Evolutionary conservation across 805 yeast genomes (phyloP), one percentile per base, ranked within the genome.

Genomic region (Yarrowia sp.): DNA sequence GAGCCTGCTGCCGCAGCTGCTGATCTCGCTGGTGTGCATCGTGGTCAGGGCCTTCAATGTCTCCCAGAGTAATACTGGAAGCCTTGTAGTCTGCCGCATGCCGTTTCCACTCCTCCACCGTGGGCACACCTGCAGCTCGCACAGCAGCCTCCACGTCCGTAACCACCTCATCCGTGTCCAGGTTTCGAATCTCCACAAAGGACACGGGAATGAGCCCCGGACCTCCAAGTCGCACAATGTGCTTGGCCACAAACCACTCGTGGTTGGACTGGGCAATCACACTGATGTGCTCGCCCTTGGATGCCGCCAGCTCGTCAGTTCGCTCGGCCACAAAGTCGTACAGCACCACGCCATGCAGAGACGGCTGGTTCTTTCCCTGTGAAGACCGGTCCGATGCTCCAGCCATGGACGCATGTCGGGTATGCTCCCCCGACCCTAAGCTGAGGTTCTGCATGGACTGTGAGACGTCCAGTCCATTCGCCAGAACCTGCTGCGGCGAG

Each of bases 201-300:
- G 90, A 84, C 5, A 90, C 92, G 0, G 99, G 99, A 8, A 95
- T 96, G 51, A 95, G 80, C 1, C 99, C 99, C 0, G 98, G 98
- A 0, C 98, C 99, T 31, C 99, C 98, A 42, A 95, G 79, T 64
- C 98, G 81, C 66, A 93, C 96, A 47, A 95, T 89, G 13, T 97
- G 97, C 74, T 95, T 95, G 5, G 98, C 98, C 66, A 95, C 95
- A 71, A 92, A 92, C 99, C 99, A 95, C 77, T 96, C 99, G 69
- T 81, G 89, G 65, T 91, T 92, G 73, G 93, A 96, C 76, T 93
- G 98, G 1, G 99, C 99, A 76, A 97, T 93, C 11, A 96, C 85
- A 35, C 92, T 89, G 67, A 95, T 83, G 71, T 89, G 88, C 71
- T 95, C 99, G 42, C 98, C 98, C 1, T 89, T 89, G 33, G 76